Base-by-base conservation (phyloP, 2,329 filamentous ascomycete genomes). In the Sarocladium oryzae region DNA sequence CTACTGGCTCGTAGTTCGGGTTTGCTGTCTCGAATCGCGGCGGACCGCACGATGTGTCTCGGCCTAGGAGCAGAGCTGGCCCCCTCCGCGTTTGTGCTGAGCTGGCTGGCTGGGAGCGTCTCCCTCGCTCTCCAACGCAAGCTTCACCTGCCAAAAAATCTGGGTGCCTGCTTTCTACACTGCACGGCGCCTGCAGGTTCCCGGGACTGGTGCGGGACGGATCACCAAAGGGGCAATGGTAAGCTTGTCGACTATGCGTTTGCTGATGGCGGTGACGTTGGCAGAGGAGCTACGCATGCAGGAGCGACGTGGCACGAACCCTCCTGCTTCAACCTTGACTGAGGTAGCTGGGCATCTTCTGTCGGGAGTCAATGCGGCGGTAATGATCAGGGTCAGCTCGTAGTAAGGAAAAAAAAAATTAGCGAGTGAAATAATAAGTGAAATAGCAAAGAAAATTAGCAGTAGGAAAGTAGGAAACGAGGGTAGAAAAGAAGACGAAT, bases 271-370 rank as follows among this genome's bases (percentile, higher is more conserved):
- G 28, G n/a, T n/a, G n/a, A n/a, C n/a, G n/a, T n/a, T 40, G 37
- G 7, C 33, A 36, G 33, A n/a, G 16, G 11, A 40, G 36, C 36
- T 40, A 40, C 13, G 20, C 36, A 40, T 40, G 36, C 36, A 40
- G 7, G 36, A 40, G 43, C 43, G 43, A 33, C 43, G 43, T 48
- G 43, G 43, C 43, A 33, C 43, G 33, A n/a, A n/a, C n/a, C n/a
- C n/a, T n/a, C n/a, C n/a, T n/a, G n/a, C n/a, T n/a, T n/a, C n/a
- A n/a, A n/a, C n/a, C n/a, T n/a, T n/a, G n/a, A n/a, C n/a, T n/a
- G n/a, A n/a, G n/a, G n/a, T n/a, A n/a, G n/a, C n/a, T n/a, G n/a
- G n/a, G n/a, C n/a, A n/a, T n/a, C n/a, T n/a, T n/a, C n/a, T n/a
- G n/a, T n/a, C n/a, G n/a, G n/a, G n/a, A n/a, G n/a, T n/a, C n/a